A percentile compares a stretch with the other conserved stretches of the same genome.
phyloP scores from a whole-genome alignment of 257 asterid species.

The Solanum rostratum region DNA sequence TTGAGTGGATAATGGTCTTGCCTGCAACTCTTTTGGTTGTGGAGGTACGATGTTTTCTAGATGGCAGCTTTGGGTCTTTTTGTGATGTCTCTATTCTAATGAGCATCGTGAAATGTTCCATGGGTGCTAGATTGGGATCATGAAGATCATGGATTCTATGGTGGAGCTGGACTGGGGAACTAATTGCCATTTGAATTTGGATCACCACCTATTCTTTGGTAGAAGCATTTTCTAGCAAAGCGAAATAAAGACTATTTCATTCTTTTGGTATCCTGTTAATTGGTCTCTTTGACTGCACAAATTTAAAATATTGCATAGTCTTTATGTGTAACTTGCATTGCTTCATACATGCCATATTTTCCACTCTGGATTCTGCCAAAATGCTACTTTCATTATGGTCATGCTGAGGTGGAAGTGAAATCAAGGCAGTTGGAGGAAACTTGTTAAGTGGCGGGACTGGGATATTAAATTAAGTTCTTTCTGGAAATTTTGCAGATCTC shows the following conservation, averaged over 20 bases:
- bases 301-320: slow-evolving; percentile 12
- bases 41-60: slow-evolving; percentile 73
- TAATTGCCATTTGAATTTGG: slow-evolving; percentile 49
- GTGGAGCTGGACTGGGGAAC: slow-evolving; percentile 69
- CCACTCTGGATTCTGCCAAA: slow-evolving; percentile 19
- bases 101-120: slow-evolving; percentile 68
- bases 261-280: slow-evolving; percentile 31
- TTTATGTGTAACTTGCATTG: slow-evolving; percentile 28
- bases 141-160: slow-evolving; percentile 73
- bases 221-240: slow-evolving; percentile 10
- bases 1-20: slow-evolving; percentile 53
- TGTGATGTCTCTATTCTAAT: slow-evolving; percentile 67
- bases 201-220: slow-evolving; percentile 41
- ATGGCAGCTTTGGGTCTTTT: slow-evolving; percentile 65
- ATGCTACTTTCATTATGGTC: slow-evolving; percentile 41
- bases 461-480: slow-evolving; percentile 83
- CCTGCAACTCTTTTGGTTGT: slow-evolving; percentile 60
- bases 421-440: slow-evolving; percentile 81
- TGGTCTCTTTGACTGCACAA: slow-evolving; percentile 19
- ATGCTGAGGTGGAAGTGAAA: slow-evolving; percentile 67
- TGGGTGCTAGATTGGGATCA: slow-evolving; percentile 86
- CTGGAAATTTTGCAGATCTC: slow-evolving; percentile 99
- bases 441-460: slow-evolving; percentile 72
- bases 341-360: slow-evolving; percentile 8
- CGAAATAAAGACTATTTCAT: slow-evolving; percentile 11